Percentiles rank a stretch among this genome's conserved stretches.
Conservation (phyloP, 2,329 filamentous ascomycete genomes). For the Aspergillus neotritici region DNA sequence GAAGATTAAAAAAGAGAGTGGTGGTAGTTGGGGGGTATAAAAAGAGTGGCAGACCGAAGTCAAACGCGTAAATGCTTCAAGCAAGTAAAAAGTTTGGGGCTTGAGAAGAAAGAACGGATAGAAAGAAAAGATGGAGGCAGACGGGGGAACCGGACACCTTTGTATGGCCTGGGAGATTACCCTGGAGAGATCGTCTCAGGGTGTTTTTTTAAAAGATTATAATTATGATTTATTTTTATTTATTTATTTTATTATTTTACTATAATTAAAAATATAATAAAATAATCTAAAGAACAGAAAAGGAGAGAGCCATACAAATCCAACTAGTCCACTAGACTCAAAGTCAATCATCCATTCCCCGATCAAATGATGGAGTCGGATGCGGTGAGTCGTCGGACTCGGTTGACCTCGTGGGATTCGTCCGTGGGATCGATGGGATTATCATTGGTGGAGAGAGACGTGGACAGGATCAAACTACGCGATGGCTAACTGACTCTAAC, state of each 20-base stretch:
- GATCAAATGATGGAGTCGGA: no score
- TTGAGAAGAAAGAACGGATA: conserved; percentile 24
- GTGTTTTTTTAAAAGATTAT: background rate
- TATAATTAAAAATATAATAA: no score
- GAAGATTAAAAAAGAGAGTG: conserved; percentile 23
- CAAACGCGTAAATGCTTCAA: conserved; percentile 32
- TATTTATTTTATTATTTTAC: no score
- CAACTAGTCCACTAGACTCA: no score
- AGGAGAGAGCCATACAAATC: no score
- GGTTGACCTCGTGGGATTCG: no score
- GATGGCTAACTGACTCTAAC: no score
- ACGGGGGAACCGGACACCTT: conserved; percentile 27
- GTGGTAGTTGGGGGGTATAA: conserved; percentile 29
- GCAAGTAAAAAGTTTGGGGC: conserved; percentile 28
- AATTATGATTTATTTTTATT: no score
- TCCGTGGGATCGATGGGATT: no score
- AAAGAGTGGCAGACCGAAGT: conserved; percentile 44
- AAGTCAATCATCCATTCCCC: no score
- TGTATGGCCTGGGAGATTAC: conserved; percentile 39
- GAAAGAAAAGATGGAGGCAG: conserved; percentile 20
- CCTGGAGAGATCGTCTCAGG: conserved; percentile 25
- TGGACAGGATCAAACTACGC: conserved; percentile 2
- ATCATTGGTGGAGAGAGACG: background rate
- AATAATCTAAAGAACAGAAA: no score
- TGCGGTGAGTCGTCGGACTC: no score